Evolutionary conservation across 495 filamentous ascomycete species (phyloP), one percentile per base, ranked within the genome.

Genomic region (Cercophora sp.): DNA sequence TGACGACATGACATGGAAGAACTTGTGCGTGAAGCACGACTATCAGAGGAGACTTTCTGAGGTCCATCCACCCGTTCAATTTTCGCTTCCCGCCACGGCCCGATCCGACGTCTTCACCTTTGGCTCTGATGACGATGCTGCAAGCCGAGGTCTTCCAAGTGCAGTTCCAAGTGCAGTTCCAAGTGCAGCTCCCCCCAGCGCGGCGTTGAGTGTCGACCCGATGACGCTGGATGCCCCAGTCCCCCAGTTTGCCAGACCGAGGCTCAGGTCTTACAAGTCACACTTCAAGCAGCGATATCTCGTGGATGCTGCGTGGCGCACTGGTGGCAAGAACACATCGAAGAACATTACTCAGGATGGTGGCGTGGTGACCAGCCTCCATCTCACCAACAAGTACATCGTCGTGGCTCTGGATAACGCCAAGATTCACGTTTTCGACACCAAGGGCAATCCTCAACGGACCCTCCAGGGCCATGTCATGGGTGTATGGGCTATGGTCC

Each of bases 401-500:
- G 88, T 98, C 45, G 91, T 96, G 47, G 94, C 93, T 36, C 77
- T 98, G 52, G 94, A 98, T 72, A 98, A 96, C 72, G 93, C 93
- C 44, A 96, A 91, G 68, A 97, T 98, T 32, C 94, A 97, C 67
- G 89, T 98, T 6, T 98, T 96, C 66, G 88, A 97, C 70, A 88
- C 89, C 9, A 84, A 93, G 54, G 93, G 93, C 22, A 82, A 87
- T 51, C 82, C 88, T 51, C 85, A 90, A 64, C 90, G 88, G 67
- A 96, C 90, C 2, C 77, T 98, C 11, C 84, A 90, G 62, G 93
- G 93, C 23, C 93, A 98, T 69, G 87, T 96, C 31, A 98, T 98
- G 93, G 93, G 93, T 27, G 93, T 98, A 32, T 98, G 93, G 93
- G 93, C 93, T 16, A 97, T 98, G 92, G 91, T 98, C 48, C 94